Conservation (phyloP, 2,329 filamentous ascomycete genomes). For the Cordyceps farinosa region DNA sequence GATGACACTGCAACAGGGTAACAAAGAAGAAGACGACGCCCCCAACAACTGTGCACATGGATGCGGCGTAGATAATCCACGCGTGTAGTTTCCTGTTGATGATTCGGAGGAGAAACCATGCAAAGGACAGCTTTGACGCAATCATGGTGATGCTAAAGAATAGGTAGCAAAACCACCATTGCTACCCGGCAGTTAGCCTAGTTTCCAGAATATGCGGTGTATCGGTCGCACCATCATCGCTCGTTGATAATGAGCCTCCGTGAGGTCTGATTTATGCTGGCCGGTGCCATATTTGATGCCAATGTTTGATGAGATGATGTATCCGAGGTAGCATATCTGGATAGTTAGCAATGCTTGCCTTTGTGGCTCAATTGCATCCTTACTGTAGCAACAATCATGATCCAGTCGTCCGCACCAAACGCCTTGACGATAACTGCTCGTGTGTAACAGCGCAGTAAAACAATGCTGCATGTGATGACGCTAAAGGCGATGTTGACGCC, state of each 20-base stretch:
- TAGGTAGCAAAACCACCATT: slow-evolving; percentile 38
- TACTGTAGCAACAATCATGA: slow-evolving; percentile 37
- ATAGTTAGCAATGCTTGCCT: background rate
- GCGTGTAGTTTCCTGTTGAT: slow-evolving; percentile 32
- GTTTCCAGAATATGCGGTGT: background rate
- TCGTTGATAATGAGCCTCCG: slow-evolving; percentile 22
- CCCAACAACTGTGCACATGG: slow-evolving; percentile 34
- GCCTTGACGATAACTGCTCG: slow-evolving; percentile 31
- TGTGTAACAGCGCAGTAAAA: slow-evolving; percentile 22
- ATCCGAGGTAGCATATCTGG: slow-evolving; percentile 36
- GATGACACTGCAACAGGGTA: slow-evolving; percentile 38
- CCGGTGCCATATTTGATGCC: slow-evolving; percentile 42
- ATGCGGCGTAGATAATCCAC: slow-evolving; percentile 35
- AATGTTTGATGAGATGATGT: slow-evolving; percentile 30
- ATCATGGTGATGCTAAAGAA: slow-evolving; percentile 37
- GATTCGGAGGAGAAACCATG: slow-evolving; percentile 41
- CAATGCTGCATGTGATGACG: slow-evolving; percentile 21
- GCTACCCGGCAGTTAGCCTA: slow-evolving; percentile 22
- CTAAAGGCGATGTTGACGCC: slow-evolving; percentile 27
- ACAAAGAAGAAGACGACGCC: slow-evolving; percentile 41
- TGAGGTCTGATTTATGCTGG: slow-evolving; percentile 33
- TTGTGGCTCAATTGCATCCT: background rate
- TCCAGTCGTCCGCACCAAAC: slow-evolving; percentile 39
- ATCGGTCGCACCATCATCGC: slow-evolving; percentile 33
- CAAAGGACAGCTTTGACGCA: slow-evolving; percentile 40